Conservation (phyloP, 495 filamentous ascomycete genomes). For the Penicillium soppii region DNA sequence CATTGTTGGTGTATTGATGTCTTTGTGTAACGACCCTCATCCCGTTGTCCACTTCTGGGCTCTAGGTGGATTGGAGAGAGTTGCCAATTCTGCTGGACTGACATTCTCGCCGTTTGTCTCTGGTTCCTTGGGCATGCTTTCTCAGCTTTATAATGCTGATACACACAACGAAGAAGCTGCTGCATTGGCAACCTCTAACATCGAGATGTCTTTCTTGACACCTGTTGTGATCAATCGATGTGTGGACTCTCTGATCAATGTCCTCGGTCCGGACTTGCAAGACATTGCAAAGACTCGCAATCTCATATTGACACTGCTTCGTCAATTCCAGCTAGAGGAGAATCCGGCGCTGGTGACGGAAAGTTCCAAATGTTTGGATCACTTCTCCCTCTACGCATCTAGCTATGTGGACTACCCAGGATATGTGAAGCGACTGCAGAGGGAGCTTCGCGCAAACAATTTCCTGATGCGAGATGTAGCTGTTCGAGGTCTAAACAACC, state of each 20-base stretch:
- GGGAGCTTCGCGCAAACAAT: conserved; percentile 66
- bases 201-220: conserved; percentile 79
- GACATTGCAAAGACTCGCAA: conserved; percentile 90
- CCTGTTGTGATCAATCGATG: conserved; percentile 80
- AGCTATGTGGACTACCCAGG: conserved; percentile 76
- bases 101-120: conserved; percentile 89
- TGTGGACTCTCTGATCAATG: conserved; percentile 94
- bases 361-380: conserved; percentile 81
- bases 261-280: conserved; percentile 92
- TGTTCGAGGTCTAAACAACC: conserved; percentile 83
- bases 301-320: conserved; percentile 81
- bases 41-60: conserved; percentile 96
- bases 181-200: conserved; percentile 77
- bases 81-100: conserved; percentile 89
- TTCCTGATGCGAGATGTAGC: conserved; percentile 72
- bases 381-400: conserved; percentile 89
- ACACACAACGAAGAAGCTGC: conserved; percentile 84
- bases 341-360: conserved; percentile 70
- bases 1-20: conserved; percentile 93
- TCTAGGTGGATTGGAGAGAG: conserved; percentile 80
- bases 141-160: conserved; percentile 87
- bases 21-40: conserved; percentile 92
- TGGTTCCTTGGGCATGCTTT: conserved; percentile 86
- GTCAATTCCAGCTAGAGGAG: conserved; percentile 78
- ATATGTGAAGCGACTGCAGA: conserved; percentile 82